Percentiles rank a stretch among this genome's conserved stretches.
Evolutionary conservation across 805 yeast species (phyloP).

Genomic region (Monosporozyma servazzii): DNA sequence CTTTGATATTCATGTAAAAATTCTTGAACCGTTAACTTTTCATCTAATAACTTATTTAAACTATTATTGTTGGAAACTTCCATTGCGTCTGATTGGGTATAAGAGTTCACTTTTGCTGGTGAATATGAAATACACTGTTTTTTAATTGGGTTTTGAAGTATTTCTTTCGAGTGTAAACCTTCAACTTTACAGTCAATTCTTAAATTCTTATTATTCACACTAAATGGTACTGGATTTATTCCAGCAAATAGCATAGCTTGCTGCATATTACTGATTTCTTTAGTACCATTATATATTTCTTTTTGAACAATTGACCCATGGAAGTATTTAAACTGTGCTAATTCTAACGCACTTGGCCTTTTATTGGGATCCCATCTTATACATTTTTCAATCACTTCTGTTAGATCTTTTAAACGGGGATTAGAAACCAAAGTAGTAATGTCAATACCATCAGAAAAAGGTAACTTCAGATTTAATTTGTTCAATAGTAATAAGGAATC

Average conservation of each 20-base stretch:
- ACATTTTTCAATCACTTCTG: slow-evolving; percentile 36
- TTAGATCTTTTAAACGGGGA: slow-evolving; percentile 32
- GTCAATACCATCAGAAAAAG: slow-evolving; percentile 43
- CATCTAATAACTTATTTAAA: not conserved
- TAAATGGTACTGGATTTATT: slow-evolving; percentile 6
- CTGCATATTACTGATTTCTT: slow-evolving; percentile 11
- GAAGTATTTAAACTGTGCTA: slow-evolving; percentile 49
- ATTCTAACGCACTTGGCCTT: slow-evolving; percentile 43
- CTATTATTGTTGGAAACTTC: not conserved
- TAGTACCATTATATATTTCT: slow-evolving; percentile 1
- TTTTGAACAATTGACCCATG: slow-evolving; percentile 30
- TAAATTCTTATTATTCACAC: not conserved
- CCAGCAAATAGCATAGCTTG: slow-evolving; percentile 24
- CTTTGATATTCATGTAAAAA: slow-evolving; percentile 2
- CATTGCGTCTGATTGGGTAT: not conserved
- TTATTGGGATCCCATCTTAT: slow-evolving; percentile 70
- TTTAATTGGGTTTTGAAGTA: not conserved
- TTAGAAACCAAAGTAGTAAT: slow-evolving; percentile 39
- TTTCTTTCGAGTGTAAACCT: not conserved
- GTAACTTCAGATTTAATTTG: slow-evolving; percentile 48
- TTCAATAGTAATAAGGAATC: slow-evolving; percentile 47
- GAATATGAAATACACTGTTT: not conserved
- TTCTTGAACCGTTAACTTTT: slow-evolving; percentile 5
- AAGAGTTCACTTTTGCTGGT: not conserved
- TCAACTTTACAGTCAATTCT: not conserved